These are phyloP conservation scores for Trichophyton mentagrophytes DNA, from an alignment of 2,329 filamentous ascomycete genomes.

Conservation along the genomic window DNA sequence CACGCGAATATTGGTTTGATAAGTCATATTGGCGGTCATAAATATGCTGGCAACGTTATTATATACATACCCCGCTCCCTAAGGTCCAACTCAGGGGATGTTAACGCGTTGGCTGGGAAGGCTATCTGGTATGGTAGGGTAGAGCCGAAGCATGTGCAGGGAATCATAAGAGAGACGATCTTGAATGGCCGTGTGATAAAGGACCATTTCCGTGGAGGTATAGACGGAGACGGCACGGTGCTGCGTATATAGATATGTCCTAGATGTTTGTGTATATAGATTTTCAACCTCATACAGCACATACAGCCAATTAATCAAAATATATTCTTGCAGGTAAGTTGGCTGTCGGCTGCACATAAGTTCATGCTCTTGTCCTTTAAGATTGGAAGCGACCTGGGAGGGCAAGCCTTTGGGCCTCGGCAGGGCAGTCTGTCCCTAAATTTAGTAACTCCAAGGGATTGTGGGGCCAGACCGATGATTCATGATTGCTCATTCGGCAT, in stretches of 20 bases:
- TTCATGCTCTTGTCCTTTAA: too few relatives aligned
- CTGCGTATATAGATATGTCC: conserved; percentile 41
- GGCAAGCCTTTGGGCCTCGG: not conserved
- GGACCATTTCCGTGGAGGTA: conserved; percentile 72
- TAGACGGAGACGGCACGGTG: conserved; percentile 60
- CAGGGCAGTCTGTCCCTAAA: not conserved
- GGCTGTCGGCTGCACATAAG: too few relatives aligned
- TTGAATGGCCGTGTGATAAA: conserved; percentile 76
- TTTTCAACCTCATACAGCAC: not conserved
- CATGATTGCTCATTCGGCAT: not conserved
- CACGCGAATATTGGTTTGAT: conserved; percentile 38
- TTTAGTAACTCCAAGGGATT: not conserved
- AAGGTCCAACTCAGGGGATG: conserved; percentile 8
- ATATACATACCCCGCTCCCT: conserved; percentile 49
- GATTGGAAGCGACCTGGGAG: not conserved
- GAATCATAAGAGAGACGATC: conserved; percentile 74
- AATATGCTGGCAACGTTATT: conserved; percentile 88
- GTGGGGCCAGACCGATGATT: not conserved
- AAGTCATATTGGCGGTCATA: conserved; percentile 86
- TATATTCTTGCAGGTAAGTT: too few relatives aligned
- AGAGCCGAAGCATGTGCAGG: conserved; percentile 75
- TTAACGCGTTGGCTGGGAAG: conserved; percentile 26
- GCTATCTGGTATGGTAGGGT: conserved; percentile 78
- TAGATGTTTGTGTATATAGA: not conserved
- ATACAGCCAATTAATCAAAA: not conserved